A percentile compares a stretch with the other conserved stretches of the same genome.
phyloP scores from a whole-genome alignment of 495 filamentous ascomycete genomes.

The Aspergillus bridgeri region DNA sequence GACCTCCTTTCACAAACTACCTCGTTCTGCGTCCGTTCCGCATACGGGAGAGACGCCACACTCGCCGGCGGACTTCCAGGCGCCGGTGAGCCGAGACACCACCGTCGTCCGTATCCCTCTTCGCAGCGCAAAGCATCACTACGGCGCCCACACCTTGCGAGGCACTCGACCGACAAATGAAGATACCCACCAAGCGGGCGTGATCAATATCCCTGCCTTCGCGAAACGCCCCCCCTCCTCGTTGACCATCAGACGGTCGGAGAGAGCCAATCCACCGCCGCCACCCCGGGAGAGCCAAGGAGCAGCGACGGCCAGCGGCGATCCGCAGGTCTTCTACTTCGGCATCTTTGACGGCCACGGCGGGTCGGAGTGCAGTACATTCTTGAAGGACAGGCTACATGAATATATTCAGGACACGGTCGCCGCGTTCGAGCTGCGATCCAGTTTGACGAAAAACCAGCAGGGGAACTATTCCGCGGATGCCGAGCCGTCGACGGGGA shows the following conservation, averaged over 20 bases:
- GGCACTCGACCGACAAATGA: conserved; percentile 87
- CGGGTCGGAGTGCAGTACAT: conserved; percentile 82
- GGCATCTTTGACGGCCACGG: conserved; percentile 96
- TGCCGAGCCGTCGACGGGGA: conserved; percentile 14
- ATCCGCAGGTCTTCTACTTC: conserved; percentile 97
- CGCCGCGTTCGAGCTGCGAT: conserved; percentile 66
- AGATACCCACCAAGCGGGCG: conserved; percentile 91
- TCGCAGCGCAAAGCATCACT: conserved; percentile 92
- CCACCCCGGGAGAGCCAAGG: conserved; percentile 42
- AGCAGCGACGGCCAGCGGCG: conserved; percentile 73
- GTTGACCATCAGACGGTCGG: conserved; percentile 45
- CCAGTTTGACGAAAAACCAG: conserved; percentile 50
- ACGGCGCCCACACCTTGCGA: conserved; percentile 72
- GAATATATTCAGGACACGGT: conserved; percentile 82
- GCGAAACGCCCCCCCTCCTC: conserved; percentile 75
- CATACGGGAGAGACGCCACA: conserved; percentile 56
- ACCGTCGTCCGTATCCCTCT: conserved; percentile 98
- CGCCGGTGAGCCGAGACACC: conserved; percentile 66
- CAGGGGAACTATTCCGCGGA: conserved; percentile 8
- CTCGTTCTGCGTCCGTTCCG: conserved; percentile 76
- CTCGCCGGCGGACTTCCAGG: conserved; percentile 54
- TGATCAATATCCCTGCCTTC: conserved; percentile 88
- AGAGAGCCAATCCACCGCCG: conserved; percentile 14
- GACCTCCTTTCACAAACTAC: conserved; percentile 67
- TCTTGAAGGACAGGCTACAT: conserved; percentile 79